Base-by-base conservation (phyloP, 176 grass and related monocot genomes). In the Avena insularis region DNA sequence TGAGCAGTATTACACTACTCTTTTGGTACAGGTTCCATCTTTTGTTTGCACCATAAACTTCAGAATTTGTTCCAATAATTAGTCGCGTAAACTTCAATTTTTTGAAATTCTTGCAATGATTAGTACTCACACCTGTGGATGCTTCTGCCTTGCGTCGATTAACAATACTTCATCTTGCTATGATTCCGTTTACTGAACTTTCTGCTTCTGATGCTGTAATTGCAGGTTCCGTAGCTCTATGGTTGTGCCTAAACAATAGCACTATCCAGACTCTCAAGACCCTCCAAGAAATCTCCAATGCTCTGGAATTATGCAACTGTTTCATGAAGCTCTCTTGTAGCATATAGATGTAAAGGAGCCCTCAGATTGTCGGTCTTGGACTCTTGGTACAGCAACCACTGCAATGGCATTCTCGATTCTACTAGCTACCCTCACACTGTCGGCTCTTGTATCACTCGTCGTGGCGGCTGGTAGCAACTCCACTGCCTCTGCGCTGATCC, bases 401-500 rank as follows among this genome's bases (percentile, higher is more conserved):
- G 1, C 19, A 53, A 90, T 90, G 88, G 35, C 7, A 1, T 23
- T 17, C 46, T 21, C 3, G 47, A 16, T 19, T 63, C 83, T 80
- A 6, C 29, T 12, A 62, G 83, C 25, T 23, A 62, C 58, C 66
- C 38, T 93, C 65, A 27, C 70, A 72, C 40, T 92, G n/a, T 55
- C 77, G 15, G 40, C 29, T 31, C 2, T 84, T 17, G 55, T 74
- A 23, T 82, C 47, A 2, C 21, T 69, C 0, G 19, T 68, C 4
- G n/a, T 68, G 51, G 73, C 66, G 10, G 79, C 88, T 9, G 85
- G 20, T 3, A 63, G 77, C 75, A 66, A 43, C 57, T 90, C 90
- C 74, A 84, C 25, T 0, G 12, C 50, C 46, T 78, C 77, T 31
- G 54, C 43, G 0, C 27, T 19, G 16, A 88, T 97, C 29, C 82